phyloP scores from a whole-genome alignment of 2,329 filamentous ascomycete species.

The Drechslerella dactyloides region DNA sequence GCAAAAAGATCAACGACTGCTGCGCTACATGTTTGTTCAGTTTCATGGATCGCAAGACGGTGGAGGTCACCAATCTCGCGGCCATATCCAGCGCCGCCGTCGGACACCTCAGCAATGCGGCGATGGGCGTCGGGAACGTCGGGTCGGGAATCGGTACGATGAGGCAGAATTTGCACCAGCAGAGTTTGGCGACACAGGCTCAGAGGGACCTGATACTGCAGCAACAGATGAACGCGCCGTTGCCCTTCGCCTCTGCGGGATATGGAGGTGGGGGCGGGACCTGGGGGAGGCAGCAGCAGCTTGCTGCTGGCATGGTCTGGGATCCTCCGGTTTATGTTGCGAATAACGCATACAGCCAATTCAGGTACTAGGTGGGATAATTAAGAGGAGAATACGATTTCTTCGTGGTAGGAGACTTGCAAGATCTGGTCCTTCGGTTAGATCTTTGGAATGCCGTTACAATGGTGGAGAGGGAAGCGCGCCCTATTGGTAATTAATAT shows the following conservation, averaged over 20 bases:
- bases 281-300: constrained; percentile 7
- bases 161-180: constrained; percentile 16
- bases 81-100: constrained; percentile 1
- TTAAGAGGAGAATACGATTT: too few relatives aligned
- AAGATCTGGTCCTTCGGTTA: too few relatives aligned
- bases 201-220: background rate
- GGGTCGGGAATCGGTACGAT: constrained; percentile 1
- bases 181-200: constrained; percentile 3
- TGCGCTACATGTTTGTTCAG: constrained; percentile 13
- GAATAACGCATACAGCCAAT: constrained; percentile 13
- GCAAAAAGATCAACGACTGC: constrained; percentile 29
- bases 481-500: too few relatives aligned
- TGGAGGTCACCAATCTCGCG: constrained; percentile 6
- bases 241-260: background rate
- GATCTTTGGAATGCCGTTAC: too few relatives aligned
- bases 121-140: constrained; percentile 2
- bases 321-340: constrained; percentile 11
- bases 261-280: constrained; percentile 11
- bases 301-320: constrained; percentile 10
- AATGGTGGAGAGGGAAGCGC: too few relatives aligned
- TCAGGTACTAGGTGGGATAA: constrained; percentile 4
- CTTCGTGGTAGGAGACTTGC: too few relatives aligned
- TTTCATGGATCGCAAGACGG: constrained; percentile 5
- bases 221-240: background rate
- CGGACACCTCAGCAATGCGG: constrained; percentile 12